Base-by-base conservation (phyloP, 2,329 filamentous ascomycete species). In the Ceratocystis huliohia region DNA sequence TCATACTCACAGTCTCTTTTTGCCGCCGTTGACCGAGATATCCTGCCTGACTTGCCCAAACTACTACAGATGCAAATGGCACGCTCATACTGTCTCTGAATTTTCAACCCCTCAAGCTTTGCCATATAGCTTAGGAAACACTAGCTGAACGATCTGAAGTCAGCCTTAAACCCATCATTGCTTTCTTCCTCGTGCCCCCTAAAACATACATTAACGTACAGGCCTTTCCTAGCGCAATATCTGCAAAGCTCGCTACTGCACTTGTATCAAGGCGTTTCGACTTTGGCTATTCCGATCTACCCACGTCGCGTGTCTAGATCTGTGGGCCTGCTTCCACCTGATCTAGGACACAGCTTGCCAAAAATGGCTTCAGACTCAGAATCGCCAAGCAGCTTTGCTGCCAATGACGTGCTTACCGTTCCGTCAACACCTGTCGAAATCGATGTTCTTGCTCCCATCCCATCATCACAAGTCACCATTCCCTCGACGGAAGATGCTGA, bases 401-500 rank as follows among this genome's bases (percentile, higher is more conserved):
- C 17, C 25, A 15, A 56, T 44, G 33, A 61, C n/a, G 57, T 37
- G 28, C 66, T 45, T 22, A 53, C 41, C 17, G 56, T 61, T 28
- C 64, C 53, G 22, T 57, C 56, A n/a, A 61, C 66, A 30, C 63
- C 63, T 5, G 30, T 33, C 41, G 62, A 67, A n/a, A 13, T 61
- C n/a, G 66, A 64, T 7, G 61, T 50, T 22, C 61, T 61, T 8
- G 46, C 50, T n/a, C 25, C 62, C 5, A 44, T 46, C 5, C 56
- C 62, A 17, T 30, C 48, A 33, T 83, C 82, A 17, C 82, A 84
- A 68, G 75, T 78, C 45, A 82, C 81, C 22, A 75, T 85, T n/a
- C 80, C 81, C 10, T 82, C 81, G 1, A 85, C 82, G n/a, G 81
- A 84, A 71, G 77, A 75, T 5, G 72, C 75, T 61, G 81, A 80